Evolutionary conservation across 106 monocot species (phyloP).

Genomic region (Allium fistulosum): DNA sequence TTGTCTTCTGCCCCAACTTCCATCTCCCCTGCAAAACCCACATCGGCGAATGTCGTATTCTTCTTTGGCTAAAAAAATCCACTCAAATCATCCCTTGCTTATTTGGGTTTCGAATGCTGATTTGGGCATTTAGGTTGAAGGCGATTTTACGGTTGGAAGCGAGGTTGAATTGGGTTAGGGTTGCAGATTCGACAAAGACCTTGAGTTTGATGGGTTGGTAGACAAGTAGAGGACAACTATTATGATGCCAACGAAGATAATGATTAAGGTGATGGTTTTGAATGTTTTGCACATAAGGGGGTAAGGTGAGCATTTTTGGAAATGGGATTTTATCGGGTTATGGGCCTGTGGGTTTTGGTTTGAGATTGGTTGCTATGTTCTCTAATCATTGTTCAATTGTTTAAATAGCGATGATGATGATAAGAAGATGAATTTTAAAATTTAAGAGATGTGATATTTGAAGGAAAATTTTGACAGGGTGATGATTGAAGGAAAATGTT

Average conservation of each 20-base stretch:
- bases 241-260: conserved; percentile 13
- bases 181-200: conserved; percentile 19
- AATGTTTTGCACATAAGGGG: not conserved
- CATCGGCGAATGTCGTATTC: conserved; percentile 7
- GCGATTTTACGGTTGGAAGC: conserved; percentile 4
- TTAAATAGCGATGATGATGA: no score
- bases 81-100: conserved; percentile 9
- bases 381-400: no score
- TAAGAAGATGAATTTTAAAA: no score
- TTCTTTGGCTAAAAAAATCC: conserved; percentile 14
- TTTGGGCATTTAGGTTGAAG: conserved; percentile 25
- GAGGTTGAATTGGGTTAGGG: conserved; percentile 26
- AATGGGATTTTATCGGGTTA: not conserved
- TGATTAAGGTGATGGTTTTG: conserved; percentile 6
- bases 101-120: conserved; percentile 48
- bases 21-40: conserved; percentile 3
- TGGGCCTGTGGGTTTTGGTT: no score
- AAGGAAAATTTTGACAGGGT: no score
- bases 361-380: no score
- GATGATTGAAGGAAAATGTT: no score
- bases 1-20: not conserved
- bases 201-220: conserved; percentile 18
- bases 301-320: not conserved
- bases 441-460: no score
- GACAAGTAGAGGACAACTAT: conserved; percentile 22